Evolutionary conservation across 2,329 filamentous ascomycete species (phyloP).

Genomic region (Phyllosticta citrichinensis): DNA sequence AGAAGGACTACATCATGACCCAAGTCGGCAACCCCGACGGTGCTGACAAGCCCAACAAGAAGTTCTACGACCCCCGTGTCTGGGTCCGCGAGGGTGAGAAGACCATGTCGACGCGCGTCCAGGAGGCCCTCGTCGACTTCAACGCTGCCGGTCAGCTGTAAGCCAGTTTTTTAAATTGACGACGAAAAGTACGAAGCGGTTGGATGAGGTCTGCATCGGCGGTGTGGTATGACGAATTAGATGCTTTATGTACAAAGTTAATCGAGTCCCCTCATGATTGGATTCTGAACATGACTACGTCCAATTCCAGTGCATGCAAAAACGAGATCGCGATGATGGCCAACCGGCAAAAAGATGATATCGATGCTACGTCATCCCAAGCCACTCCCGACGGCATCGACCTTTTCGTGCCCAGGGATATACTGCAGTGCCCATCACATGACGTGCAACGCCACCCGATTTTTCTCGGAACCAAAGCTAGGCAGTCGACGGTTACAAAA

Average conservation of each 20-base stretch:
- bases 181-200: not conserved
- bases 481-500: not conserved
- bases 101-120: conserved; percentile 77
- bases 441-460: not conserved
- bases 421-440: not conserved
- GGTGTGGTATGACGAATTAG: not conserved
- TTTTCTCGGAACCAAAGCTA: not conserved
- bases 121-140: conserved; percentile 82
- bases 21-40: conserved; percentile 94
- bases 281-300: not conserved
- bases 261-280: not conserved
- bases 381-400: not conserved
- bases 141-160: conserved; percentile 73
- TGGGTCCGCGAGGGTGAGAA: conserved; percentile 97
- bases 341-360: not conserved
- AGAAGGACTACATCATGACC: conserved; percentile 85
- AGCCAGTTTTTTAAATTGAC: conserved; percentile 1
- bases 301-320: not conserved
- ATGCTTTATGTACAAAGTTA: not conserved
- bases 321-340: not conserved
- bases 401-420: not conserved
- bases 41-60: conserved; percentile 98
- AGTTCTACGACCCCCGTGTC: conserved; percentile 68
- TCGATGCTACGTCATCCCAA: not conserved
- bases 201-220: not conserved